phyloP scores from a whole-genome alignment of 148 eudicot species.

The Vaccinium macrocarpon region DNA sequence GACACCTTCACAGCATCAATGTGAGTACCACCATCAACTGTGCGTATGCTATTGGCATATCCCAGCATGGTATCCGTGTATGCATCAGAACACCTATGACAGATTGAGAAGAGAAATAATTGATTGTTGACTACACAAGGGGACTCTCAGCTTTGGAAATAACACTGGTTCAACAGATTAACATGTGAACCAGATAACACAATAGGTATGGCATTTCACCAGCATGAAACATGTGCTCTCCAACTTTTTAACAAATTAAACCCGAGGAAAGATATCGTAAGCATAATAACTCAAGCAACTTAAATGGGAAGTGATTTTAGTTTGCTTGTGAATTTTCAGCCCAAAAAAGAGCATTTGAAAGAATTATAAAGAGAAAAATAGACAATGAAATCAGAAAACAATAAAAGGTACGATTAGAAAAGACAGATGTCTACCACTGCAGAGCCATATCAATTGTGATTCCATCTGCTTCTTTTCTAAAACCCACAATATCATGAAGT shows the following conservation, averaged over 20 bases:
- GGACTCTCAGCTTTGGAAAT: background rate
- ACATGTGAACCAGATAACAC: background rate
- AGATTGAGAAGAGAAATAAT: conserved; percentile 12
- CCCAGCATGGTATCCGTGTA: conserved; percentile 92
- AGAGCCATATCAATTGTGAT: conserved; percentile 77
- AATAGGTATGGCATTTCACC: background rate
- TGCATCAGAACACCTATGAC: conserved; percentile 88
- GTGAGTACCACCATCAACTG: conserved; percentile 97
- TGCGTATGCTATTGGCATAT: conserved; percentile 98
- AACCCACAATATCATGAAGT: conserved; percentile 81
- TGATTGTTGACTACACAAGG: background rate
- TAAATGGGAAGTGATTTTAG: background rate
- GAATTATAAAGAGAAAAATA: background rate
- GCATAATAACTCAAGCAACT: background rate
- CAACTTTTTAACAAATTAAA: background rate
- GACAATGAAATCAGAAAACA: background rate
- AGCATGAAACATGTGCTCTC: background rate
- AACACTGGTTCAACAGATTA: background rate
- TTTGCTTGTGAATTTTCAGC: background rate
- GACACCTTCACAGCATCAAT: conserved; percentile 91
- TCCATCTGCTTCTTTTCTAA: conserved; percentile 72
- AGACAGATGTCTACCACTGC: conserved; percentile 61
- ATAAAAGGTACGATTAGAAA: background rate
- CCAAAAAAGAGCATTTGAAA: background rate
- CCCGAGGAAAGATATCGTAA: background rate